A percentile compares a stretch with the other conserved stretches of the same genome.
Conservation (phyloP, 441 rosid species). For the Syzygium syzygioides region DNA sequence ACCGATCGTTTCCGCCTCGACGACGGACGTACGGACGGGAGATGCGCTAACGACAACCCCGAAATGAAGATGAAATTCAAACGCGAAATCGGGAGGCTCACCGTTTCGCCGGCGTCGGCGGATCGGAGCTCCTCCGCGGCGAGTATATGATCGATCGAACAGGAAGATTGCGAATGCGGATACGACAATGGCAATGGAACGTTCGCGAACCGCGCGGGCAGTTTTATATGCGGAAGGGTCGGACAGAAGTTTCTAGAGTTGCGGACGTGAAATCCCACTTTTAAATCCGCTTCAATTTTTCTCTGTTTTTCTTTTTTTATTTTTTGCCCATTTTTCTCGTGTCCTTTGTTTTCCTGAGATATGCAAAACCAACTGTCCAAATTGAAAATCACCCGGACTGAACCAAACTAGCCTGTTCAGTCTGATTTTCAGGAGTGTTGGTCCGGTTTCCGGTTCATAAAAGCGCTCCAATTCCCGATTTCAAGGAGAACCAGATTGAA, state of each 20-base stretch:
- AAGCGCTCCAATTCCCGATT: no score
- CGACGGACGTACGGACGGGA: neutral
- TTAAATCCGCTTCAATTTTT: slow-evolving; percentile 10
- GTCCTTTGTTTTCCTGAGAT: neutral
- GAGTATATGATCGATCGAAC: neutral
- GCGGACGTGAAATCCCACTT: slow-evolving; percentile 27
- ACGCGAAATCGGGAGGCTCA: neutral
- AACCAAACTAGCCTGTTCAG: no score
- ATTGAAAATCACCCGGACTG: no score
- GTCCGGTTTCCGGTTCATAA: no score
- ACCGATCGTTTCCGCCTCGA: neutral
- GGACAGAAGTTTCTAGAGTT: slow-evolving; percentile 51
- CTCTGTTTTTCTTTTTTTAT: rapidly evolving
- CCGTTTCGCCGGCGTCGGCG: neutral
- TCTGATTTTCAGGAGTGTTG: no score
- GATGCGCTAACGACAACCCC: neutral
- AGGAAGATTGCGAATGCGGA: neutral
- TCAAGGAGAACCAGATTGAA: no score
- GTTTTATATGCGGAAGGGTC: neutral
- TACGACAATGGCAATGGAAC: no score
- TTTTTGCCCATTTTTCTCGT: neutral
- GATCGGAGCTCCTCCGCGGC: neutral
- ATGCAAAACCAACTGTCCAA: no score
- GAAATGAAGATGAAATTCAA: neutral
- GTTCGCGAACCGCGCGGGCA: neutral